These are phyloP conservation scores for Cyclotella cryptica DNA, from an alignment of 108 stramenopile genomes.

Conservation along the genomic window DNA sequence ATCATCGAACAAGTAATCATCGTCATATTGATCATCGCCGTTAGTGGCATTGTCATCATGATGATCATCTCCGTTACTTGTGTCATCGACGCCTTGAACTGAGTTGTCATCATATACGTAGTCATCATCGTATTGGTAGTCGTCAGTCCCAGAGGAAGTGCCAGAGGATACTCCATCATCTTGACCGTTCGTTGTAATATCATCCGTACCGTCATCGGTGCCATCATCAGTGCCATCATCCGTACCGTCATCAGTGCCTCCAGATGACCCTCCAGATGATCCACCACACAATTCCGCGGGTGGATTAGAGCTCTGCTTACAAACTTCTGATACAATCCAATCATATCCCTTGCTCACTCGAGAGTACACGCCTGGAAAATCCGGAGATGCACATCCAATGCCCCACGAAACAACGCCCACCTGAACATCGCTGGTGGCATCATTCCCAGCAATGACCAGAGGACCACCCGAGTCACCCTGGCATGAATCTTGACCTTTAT, in stretches of 20 bases:
- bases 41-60: too few species aligned
- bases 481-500: conserved; percentile 41
- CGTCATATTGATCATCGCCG: too few species aligned
- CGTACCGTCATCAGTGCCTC: not conserved
- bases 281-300: conserved; percentile 12
- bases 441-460: conserved; percentile 20
- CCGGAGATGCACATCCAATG: conserved; percentile 39
- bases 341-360: conserved; percentile 32
- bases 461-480: conserved; percentile 41
- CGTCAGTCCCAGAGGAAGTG: too few species aligned
- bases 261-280: not conserved
- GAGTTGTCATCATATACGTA: too few species aligned
- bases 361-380: conserved; percentile 55
- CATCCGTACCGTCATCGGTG: not conserved
- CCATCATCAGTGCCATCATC: not conserved
- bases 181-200: too few species aligned
- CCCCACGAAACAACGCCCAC: conserved; percentile 59
- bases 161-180: too few species aligned
- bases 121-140: too few species aligned
- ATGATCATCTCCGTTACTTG: not conserved
- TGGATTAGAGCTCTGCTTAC: conserved; percentile 20
- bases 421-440: conserved; percentile 30
- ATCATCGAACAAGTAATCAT: not conserved
- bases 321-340: conserved; percentile 46
- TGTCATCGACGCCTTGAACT: too few species aligned